Evolutionary conservation across 2,329 filamentous ascomycete genomes (phyloP).

Genomic region (Clarireedia homoeocarpa): DNA sequence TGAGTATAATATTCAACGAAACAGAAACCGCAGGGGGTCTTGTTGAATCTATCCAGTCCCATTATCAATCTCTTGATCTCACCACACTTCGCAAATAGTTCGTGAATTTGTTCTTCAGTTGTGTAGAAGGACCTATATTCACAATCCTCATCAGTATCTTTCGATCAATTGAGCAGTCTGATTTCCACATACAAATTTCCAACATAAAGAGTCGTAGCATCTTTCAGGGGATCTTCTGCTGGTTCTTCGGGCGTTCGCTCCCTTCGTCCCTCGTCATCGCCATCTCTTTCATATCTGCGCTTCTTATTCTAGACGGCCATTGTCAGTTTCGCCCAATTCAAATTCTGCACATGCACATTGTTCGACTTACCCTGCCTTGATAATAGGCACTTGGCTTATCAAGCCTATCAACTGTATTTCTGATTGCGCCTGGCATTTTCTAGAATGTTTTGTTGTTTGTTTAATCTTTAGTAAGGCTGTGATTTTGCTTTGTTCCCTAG

Average conservation of each 20-base stretch:
- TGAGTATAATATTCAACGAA: conserved; percentile 99
- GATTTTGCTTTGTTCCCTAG: conserved; percentile 10
- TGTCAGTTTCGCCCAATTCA: conserved; percentile 18
- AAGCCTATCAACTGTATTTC: conserved; percentile 79
- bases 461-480: conserved; percentile 5
- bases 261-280: conserved; percentile 46
- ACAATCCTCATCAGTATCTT: neutral
- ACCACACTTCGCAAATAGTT: conserved; percentile 91
- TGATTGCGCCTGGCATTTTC: conserved; percentile 29
- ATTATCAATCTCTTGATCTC: conserved; percentile 98
- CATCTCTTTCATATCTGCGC: conserved; percentile 45
- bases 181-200: conserved; percentile 69
- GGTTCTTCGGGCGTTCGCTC: conserved; percentile 43
- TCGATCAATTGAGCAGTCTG: neutral
- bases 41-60: conserved; percentile 93
- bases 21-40: conserved; percentile 98
- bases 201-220: conserved; percentile 93
- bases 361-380: conserved; percentile 59
- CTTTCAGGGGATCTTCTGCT: conserved; percentile 66
- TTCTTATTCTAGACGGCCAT: conserved; percentile 44
- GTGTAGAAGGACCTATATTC: conserved; percentile 80
- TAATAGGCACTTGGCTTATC: conserved; percentile 96
- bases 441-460: neutral
- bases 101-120: conserved; percentile 97
- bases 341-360: conserved; percentile 8